Percentiles rank a stretch among this genome's conserved stretches.
phyloP scores from a whole-genome alignment of 2,329 filamentous ascomycete species.

The Ceratocystiopsis brevicomis region DNA sequence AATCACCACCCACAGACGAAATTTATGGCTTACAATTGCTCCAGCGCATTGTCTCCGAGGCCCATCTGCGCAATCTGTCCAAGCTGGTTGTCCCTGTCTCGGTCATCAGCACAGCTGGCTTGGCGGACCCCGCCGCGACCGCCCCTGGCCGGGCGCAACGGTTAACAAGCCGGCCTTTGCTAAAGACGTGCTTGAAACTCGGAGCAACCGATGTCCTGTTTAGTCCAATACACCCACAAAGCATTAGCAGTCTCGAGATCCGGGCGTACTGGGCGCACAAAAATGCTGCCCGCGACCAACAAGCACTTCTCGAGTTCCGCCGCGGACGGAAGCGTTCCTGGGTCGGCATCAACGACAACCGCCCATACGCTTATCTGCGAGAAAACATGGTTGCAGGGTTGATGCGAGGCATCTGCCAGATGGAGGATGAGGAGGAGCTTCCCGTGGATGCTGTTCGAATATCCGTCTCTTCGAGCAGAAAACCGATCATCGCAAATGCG shows the following conservation, averaged over 20 bases:
- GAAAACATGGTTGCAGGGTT: slow-evolving; percentile 87
- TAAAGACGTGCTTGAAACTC: slow-evolving; percentile 61
- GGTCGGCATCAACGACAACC: slow-evolving; percentile 71
- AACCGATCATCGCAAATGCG: slow-evolving; percentile 44
- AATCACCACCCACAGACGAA: slow-evolving; percentile 22
- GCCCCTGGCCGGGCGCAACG: slow-evolving; percentile 9
- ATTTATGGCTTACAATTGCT: slow-evolving; percentile 36
- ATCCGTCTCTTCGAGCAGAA: slow-evolving; percentile 45
- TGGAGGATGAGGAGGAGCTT: slow-evolving; percentile 40
- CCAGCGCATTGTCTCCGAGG: slow-evolving; percentile 38
- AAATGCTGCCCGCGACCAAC: slow-evolving; percentile 54
- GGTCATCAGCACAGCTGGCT: slow-evolving; percentile 25
- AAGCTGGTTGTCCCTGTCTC: slow-evolving; percentile 38
- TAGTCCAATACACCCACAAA: slow-evolving; percentile 56
- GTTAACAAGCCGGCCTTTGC: slow-evolving; percentile 21
- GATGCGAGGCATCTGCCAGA: slow-evolving; percentile 68
- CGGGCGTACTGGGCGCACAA: slow-evolving; percentile 71
- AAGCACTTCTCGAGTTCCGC: slow-evolving; percentile 51
- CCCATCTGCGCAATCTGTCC: slow-evolving; percentile 34
- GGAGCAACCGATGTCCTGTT: slow-evolving; percentile 75
- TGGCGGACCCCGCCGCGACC: background rate
- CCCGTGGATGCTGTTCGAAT: slow-evolving; percentile 47
- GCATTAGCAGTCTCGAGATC: slow-evolving; percentile 57
- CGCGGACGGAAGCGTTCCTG: slow-evolving; percentile 72
- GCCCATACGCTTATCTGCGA: slow-evolving; percentile 73